Conservation (phyloP, 2,329 filamentous ascomycete genomes). For the Nemania bipapillata region DNA sequence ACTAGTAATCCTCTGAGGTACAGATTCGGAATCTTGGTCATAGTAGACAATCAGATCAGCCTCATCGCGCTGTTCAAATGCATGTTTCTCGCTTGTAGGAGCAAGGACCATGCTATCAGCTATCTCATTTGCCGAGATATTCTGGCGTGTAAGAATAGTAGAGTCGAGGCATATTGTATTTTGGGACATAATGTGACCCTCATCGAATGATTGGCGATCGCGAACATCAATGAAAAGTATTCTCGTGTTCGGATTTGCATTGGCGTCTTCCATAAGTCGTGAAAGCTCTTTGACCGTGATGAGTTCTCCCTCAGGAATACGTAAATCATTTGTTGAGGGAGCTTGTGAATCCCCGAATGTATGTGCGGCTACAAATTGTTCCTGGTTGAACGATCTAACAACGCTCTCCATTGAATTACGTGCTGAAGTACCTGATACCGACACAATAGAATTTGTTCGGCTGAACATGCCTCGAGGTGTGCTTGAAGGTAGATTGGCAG, state of each 20-base stretch:
- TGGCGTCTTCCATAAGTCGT: slow-evolving; percentile 70
- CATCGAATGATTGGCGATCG: slow-evolving; percentile 80
- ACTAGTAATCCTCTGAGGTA: slow-evolving; percentile 56
- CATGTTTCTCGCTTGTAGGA: slow-evolving; percentile 76
- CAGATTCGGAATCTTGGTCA: slow-evolving; percentile 72
- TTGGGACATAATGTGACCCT: slow-evolving; percentile 86
- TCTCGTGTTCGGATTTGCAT: slow-evolving; percentile 63
- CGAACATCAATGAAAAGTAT: slow-evolving; percentile 89
- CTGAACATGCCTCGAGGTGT: slow-evolving; percentile 72
- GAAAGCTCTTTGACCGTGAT: slow-evolving; percentile 78
- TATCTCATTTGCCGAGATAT: slow-evolving; percentile 70
- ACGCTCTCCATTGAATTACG: slow-evolving; percentile 48
- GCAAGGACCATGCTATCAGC: slow-evolving; percentile 76
- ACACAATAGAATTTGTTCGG: slow-evolving; percentile 65
- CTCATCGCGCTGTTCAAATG: slow-evolving; percentile 77
- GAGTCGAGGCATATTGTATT: slow-evolving; percentile 92
- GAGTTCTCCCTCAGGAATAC: slow-evolving; percentile 64
- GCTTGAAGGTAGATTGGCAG: slow-evolving; percentile 72
- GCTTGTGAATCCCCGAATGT: slow-evolving; percentile 45
- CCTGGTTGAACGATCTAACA: slow-evolving; percentile 46
- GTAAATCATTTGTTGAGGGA: slow-evolving; percentile 57
- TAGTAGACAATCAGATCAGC: slow-evolving; percentile 93
- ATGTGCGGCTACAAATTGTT: slow-evolving; percentile 53
- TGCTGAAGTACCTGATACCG: slow-evolving; percentile 48
- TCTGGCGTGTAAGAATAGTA: slow-evolving; percentile 73